Base-by-base conservation (phyloP, 1,139 yeast genomes). In the Barnettozyma hawaiiensis region DNA sequence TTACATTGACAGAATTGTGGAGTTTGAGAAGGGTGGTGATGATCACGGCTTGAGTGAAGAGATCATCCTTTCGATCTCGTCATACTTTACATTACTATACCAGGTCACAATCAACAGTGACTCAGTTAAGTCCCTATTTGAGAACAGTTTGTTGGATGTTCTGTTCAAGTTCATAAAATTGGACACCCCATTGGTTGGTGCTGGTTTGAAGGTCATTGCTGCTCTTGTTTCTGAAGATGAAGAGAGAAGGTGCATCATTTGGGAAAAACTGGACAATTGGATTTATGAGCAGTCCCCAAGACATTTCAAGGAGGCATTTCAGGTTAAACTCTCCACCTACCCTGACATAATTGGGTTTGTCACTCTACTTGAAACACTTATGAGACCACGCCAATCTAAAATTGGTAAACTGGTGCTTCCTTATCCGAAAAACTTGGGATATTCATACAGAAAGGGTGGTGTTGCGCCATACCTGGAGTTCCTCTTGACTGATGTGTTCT, bases 401-500 rank as follows among this genome's bases (percentile, higher is more conserved):
- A 69, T 70, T 49, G 66, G 71, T 1, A 66, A 68, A 29, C 62
- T 69, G 40, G 49, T 60, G 2, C 59, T 76, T n/a, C 70, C 80
- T 12, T 85, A 72, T 53, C 95, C 96, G 1, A 59, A 69, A 8
- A 77, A 75, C 44, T 61, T 87, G 23, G 96, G 96, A 0, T 61
- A 61, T 14, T 69, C 71, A 1, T 76, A 80, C 51, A 71, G 95
- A 54, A 75, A 71, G 39, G 64, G 70, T 14, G 96, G 96, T 3
- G 63, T 87, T 10, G 79, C 90, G 78, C 90, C 95, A 4, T 90
- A 89, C 54, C 64, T 85, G 42, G 94, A 86, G 46, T 87, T 76
- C 53, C 59, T 87, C 21, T 60, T 85, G 32, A 63, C 71, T n/a
- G 85, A 83, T 35, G 76, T 87, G 1, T 76, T 90, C 51, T 75